Evolutionary conservation across 495 filamentous ascomycete species (phyloP).

Genomic region (Podospora tetraspora): DNA sequence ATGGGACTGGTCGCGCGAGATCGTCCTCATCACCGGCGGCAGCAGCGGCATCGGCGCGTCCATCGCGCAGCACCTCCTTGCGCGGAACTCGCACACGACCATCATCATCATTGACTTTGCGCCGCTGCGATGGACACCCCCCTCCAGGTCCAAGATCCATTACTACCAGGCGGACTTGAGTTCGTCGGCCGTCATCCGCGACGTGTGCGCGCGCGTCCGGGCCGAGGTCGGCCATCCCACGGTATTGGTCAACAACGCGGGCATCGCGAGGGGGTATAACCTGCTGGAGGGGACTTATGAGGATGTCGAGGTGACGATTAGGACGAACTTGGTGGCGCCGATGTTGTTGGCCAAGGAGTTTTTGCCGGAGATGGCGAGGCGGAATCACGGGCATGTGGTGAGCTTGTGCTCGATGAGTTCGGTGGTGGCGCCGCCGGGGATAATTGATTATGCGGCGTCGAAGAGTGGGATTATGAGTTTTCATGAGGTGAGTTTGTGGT

Average conservation of each 20-base stretch:
- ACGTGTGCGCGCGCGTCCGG: constrained; percentile 15
- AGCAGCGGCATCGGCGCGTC: constrained; percentile 24
- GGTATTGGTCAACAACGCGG: constrained; percentile 28
- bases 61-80: constrained; percentile 17
- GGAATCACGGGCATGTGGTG: constrained; percentile 25
- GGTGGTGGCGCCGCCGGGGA: constrained; percentile 14
- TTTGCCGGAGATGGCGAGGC: constrained; percentile 22
- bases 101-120: constrained; percentile 24
- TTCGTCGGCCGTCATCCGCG: constrained; percentile 14
- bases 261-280: constrained; percentile 17
- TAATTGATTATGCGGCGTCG: constrained; percentile 23
- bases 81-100: constrained; percentile 17
- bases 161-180: constrained; percentile 27
- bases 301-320: constrained; percentile 24
- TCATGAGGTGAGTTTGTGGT: constrained; percentile 10
- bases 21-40: constrained; percentile 28
- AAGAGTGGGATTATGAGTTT: constrained; percentile 22
- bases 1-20: constrained; percentile 25
- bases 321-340: constrained; percentile 24
- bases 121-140: constrained; percentile 17
- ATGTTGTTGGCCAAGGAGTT: constrained; percentile 28
- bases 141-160: constrained; percentile 11
- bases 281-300: constrained; percentile 23
- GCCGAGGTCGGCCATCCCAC: constrained; percentile 27
- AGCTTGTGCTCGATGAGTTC: constrained; percentile 22